These are phyloP conservation scores for Neospermospora avenae DNA, from an alignment of 2,329 filamentous ascomycete species.

Conservation along the genomic window DNA sequence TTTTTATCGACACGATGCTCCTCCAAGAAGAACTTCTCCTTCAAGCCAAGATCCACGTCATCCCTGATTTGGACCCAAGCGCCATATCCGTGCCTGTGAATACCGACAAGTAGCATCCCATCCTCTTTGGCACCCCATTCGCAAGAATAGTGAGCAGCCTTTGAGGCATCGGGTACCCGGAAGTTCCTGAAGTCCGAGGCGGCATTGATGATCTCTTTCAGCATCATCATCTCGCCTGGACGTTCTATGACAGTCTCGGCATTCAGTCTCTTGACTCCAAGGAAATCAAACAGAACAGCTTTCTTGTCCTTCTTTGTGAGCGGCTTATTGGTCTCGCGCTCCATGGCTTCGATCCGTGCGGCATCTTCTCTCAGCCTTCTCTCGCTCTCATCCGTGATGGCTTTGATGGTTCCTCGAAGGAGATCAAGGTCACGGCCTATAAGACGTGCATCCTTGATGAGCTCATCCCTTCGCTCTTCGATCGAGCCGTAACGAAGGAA, in stretches of 20 bases:
- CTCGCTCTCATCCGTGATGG: slow-evolving; percentile 64
- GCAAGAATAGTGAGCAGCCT: slow-evolving; percentile 86
- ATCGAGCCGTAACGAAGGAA: slow-evolving; percentile 90
- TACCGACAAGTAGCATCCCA: slow-evolving; percentile 93
- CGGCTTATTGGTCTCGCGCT: slow-evolving; percentile 70
- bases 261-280: slow-evolving; percentile 90
- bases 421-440: slow-evolving; percentile 78
- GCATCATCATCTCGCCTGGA: slow-evolving; percentile 80
- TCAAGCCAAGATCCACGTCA: slow-evolving; percentile 79
- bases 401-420: slow-evolving; percentile 68
- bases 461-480: slow-evolving; percentile 81
- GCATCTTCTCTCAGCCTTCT: slow-evolving; percentile 74
- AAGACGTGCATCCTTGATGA: slow-evolving; percentile 83
- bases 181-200: slow-evolving; percentile 72
- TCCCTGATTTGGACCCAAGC: slow-evolving; percentile 95
- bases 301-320: slow-evolving; percentile 97
- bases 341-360: slow-evolving; percentile 57
- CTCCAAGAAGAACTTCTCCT: slow-evolving; percentile 91
- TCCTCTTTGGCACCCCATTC: slow-evolving; percentile 92
- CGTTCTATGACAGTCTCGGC: slow-evolving; percentile 93
- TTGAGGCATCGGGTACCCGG: slow-evolving; percentile 85
- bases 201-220: slow-evolving; percentile 70
- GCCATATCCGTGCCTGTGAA: slow-evolving; percentile 89
- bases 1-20: slow-evolving; percentile 99
- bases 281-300: slow-evolving; percentile 91